phyloP scores from a whole-genome alignment of 345 rosid genomes.

The Syzygium grande region DNA sequence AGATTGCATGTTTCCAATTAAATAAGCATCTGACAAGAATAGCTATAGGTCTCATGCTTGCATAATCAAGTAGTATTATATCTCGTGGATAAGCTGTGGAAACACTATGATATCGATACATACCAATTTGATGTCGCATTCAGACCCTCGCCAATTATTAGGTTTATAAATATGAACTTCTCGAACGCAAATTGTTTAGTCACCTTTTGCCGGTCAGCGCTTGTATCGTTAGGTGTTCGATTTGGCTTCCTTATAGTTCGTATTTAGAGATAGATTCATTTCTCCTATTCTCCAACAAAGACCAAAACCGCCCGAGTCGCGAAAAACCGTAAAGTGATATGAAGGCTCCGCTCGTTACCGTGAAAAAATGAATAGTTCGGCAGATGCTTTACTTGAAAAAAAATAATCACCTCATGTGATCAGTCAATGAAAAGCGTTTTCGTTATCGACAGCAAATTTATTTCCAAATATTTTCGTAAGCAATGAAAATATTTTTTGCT shows the following conservation, averaged over 20 bases:
- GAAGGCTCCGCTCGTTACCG: accelerated
- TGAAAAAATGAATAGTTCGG: accelerated
- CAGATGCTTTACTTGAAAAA: background rate
- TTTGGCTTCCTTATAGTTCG: background rate
- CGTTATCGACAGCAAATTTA: accelerated
- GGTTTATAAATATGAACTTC: background rate
- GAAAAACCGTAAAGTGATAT: background rate
- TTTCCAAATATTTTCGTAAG: accelerated
- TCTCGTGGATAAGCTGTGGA: background rate
- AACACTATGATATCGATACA: background rate
- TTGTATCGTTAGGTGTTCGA: background rate
- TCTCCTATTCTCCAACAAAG: no score
- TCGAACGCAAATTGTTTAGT: background rate
- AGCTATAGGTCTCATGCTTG: background rate
- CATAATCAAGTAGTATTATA: background rate
- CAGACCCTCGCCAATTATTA: no score
- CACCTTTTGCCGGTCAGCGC: accelerated
- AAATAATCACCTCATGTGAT: background rate
- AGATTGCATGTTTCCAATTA: background rate
- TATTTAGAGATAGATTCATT: no score
- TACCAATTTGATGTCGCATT: background rate
- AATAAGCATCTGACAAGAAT: background rate
- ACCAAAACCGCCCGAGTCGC: no score
- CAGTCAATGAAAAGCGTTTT: accelerated
- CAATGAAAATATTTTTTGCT: accelerated